phyloP scores from a whole-genome alignment of 2,329 filamentous ascomycete species.

The Sporothrix schenckii region DNA sequence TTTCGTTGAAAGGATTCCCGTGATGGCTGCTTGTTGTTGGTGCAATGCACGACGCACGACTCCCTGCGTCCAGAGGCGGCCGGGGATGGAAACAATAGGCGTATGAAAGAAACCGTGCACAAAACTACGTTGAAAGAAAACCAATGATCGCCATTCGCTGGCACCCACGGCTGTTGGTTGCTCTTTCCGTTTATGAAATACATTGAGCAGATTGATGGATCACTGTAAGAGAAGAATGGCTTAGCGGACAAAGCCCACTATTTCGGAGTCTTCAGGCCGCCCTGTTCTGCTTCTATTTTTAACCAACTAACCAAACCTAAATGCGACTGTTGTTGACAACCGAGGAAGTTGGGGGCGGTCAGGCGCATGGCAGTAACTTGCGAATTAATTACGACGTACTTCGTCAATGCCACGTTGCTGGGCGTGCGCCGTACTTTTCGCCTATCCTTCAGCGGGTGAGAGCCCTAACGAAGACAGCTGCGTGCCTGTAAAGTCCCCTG shows the following conservation, averaged over 20 bases:
- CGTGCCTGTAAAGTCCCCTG: too few relatives aligned
- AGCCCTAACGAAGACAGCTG: too few relatives aligned
- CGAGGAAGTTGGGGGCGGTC: neutral
- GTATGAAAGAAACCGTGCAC: neutral
- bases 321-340: neutral
- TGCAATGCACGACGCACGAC: too few relatives aligned
- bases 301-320: neutral
- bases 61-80: neutral
- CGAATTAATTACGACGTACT: too few relatives aligned
- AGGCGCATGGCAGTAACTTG: too few relatives aligned
- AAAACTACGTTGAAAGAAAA: neutral
- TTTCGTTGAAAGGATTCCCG: neutral
- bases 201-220: too few relatives aligned
- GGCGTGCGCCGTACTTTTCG: too few relatives aligned
- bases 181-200: neutral
- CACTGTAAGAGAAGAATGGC: neutral
- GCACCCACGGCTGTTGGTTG: neutral
- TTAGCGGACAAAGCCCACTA: neutral
- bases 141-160: neutral
- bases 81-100: neutral
- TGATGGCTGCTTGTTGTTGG: neutral
- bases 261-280: neutral
- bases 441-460: too few relatives aligned
- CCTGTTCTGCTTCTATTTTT: conserved; percentile 11
- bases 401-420: too few relatives aligned